Base-by-base conservation (phyloP, 306 rosid genomes). In the Pterocarpus santalinus region DNA sequence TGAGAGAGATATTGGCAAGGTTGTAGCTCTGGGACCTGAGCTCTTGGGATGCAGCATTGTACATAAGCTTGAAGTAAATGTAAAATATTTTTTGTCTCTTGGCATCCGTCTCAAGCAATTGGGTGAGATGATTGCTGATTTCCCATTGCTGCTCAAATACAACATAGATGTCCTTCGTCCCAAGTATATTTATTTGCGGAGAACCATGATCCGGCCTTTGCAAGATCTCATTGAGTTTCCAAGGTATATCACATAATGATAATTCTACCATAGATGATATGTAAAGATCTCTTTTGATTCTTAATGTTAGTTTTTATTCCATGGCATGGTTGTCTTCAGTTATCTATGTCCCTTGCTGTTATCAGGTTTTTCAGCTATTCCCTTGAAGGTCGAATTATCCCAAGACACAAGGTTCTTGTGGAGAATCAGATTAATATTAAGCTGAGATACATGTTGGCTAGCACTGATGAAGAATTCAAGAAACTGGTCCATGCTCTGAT, bases 361-460 rank as follows among this genome's bases (percentile, higher is more conserved):
- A 72, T 35, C 91, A 92, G 97, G 87, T 95, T 95, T 90, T 89
- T 95, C 66, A 95, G 97, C 87, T 95, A 92, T 86, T 95, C 98
- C 68, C 95, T 95, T 1, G 94, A 92, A 8, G 89, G 91, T 33
- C 89, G 98, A 79, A 92, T 95, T 63, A 90, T 91, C 63, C 98
- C 97, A 3, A 89, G 98, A 87, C 97, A 95, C 89, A 87, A 89
- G 88, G 77, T 92, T 92, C 87, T 91, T 75, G 90, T 88, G 56
- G 97, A 92, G 85, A 89, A 87, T 79, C 87, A 82, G 80, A 75
- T 95, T 35, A 95, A 86, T 84, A 66, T 92, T 77, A 95, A 91
- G 78, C 85, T 95, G 60, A 92, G 95, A 51, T 89, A 89, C 87
- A 91, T 95, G 98, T 85, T 95, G 63, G 95, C 94, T 55, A 28